phyloP scores from a whole-genome alignment of 805 yeast species.

The Metschnikowia anglica region DNA sequence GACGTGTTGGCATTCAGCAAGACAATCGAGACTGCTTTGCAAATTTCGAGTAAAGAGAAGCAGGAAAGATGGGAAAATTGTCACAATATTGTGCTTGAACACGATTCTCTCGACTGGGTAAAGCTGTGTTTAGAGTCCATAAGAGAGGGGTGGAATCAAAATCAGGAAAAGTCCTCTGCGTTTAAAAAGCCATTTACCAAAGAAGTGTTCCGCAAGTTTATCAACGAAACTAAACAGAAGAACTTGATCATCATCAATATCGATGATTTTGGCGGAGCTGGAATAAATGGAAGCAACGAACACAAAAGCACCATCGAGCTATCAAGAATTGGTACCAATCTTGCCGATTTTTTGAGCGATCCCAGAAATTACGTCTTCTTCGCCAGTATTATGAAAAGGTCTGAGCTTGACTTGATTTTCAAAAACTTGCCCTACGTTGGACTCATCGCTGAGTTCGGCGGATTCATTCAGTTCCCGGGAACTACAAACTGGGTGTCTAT shows the following conservation, averaged over 20 bases:
- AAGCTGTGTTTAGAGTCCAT: slow-evolving; percentile 53
- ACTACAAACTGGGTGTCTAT: slow-evolving; percentile 60
- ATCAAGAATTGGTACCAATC: slow-evolving; percentile 53
- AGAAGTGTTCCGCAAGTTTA: slow-evolving; percentile 35
- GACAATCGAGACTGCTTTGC: slow-evolving; percentile 62
- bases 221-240: slow-evolving; percentile 28
- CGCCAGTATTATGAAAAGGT: slow-evolving; percentile 61
- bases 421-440: slow-evolving; percentile 70
- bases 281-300: slow-evolving; percentile 20
- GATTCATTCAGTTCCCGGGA: slow-evolving; percentile 60
- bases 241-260: slow-evolving; percentile 53
- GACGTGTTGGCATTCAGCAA: slow-evolving; percentile 65
- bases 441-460: slow-evolving; percentile 88
- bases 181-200: slow-evolving; percentile 33
- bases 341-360: slow-evolving; percentile 58
- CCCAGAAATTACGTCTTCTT: slow-evolving; percentile 68
- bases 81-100: slow-evolving; percentile 55
- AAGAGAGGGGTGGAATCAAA: slow-evolving; percentile 39
- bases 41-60: slow-evolving; percentile 62
- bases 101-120: slow-evolving; percentile 80
- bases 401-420: slow-evolving; percentile 66
- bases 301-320: slow-evolving; percentile 16
- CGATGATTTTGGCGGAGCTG: slow-evolving; percentile 39
- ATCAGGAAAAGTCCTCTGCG: slow-evolving; percentile 28
- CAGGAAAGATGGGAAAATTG: slow-evolving; percentile 60